phyloP scores from a whole-genome alignment of 257 asterid species.

The Fraxinus cuspidata region DNA sequence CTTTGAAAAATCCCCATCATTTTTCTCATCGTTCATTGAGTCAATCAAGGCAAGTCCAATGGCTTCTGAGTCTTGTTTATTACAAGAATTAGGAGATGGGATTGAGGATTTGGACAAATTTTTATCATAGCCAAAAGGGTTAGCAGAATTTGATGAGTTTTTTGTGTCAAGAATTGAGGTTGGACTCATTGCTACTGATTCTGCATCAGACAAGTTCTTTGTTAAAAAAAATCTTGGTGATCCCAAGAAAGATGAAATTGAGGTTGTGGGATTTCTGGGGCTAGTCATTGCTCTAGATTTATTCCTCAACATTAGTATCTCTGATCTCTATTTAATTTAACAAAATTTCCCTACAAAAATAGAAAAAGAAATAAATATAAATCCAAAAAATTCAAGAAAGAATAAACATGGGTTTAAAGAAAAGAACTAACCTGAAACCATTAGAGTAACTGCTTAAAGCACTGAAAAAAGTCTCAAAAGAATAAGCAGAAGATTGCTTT shows the following conservation, averaged over 20 bases:
- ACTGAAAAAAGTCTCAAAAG: conserved; percentile 33
- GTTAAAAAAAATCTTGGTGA: conserved; percentile 70
- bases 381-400: conserved; percentile 3
- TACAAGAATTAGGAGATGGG: conserved; percentile 22
- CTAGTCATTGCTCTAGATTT: conserved; percentile 71
- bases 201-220: conserved; percentile 41
- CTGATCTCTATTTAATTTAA: conserved; percentile 1
- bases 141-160: conserved; percentile 41
- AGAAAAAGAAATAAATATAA: background rate
- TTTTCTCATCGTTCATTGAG: conserved; percentile 40
- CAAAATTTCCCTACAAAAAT: conserved; percentile 26
- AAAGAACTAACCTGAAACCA: conserved; percentile 39
- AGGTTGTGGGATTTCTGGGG: conserved; percentile 45
- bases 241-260: conserved; percentile 58
- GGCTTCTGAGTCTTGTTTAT: conserved; percentile 43
- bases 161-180: conserved; percentile 71
- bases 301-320: conserved; percentile 55
- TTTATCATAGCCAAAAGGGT: conserved; percentile 53
- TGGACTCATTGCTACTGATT: conserved; percentile 48
- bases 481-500: conserved; percentile 27
- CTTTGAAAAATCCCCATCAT: conserved; percentile 31
- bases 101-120: conserved; percentile 7
- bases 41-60: conserved; percentile 80
- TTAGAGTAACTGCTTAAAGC: conserved; percentile 27
- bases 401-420: background rate